Evolutionary conservation across 2,329 filamentous ascomycete species (phyloP).

Genomic region (Trichophyton mentagrophytes): DNA sequence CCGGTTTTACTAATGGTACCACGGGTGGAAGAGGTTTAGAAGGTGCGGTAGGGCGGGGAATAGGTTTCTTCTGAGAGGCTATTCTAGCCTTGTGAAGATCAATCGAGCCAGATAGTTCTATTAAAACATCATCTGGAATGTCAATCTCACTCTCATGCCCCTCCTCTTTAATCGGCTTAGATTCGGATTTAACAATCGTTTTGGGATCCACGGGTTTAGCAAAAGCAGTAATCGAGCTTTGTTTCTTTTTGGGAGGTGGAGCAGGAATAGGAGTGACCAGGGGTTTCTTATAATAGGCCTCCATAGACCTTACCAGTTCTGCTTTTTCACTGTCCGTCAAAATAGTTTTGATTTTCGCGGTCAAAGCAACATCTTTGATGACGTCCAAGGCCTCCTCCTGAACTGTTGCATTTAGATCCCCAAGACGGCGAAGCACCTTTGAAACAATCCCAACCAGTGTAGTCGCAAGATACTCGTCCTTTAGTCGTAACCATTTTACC

Average conservation of each 20-base stretch:
- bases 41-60: constrained; percentile 10
- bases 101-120: constrained; percentile 31
- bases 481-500: constrained; percentile 77
- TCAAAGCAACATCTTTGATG: constrained; percentile 42
- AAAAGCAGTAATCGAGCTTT: constrained; percentile 31
- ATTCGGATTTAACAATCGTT: constrained; percentile 22
- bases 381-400: constrained; percentile 51
- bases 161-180: constrained; percentile 26
- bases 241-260: constrained; percentile 31
- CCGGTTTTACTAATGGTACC: constrained; percentile 15
- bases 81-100: constrained; percentile 29
- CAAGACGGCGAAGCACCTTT: constrained; percentile 72
- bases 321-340: constrained; percentile 71
- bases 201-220: constrained; percentile 26
- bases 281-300: constrained; percentile 37
- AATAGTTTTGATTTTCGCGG: constrained; percentile 58
- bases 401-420: constrained; percentile 60
- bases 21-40: constrained; percentile 6
- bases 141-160: constrained; percentile 32
- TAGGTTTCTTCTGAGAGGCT: constrained; percentile 14
- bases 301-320: constrained; percentile 55
- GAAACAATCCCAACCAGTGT: constrained; percentile 71
- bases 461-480: constrained; percentile 72
- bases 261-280: constrained; percentile 28
- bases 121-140: constrained; percentile 29